Conservation (phyloP, 208 protist genomes). For the Balamuthia mandrillaris region DNA sequence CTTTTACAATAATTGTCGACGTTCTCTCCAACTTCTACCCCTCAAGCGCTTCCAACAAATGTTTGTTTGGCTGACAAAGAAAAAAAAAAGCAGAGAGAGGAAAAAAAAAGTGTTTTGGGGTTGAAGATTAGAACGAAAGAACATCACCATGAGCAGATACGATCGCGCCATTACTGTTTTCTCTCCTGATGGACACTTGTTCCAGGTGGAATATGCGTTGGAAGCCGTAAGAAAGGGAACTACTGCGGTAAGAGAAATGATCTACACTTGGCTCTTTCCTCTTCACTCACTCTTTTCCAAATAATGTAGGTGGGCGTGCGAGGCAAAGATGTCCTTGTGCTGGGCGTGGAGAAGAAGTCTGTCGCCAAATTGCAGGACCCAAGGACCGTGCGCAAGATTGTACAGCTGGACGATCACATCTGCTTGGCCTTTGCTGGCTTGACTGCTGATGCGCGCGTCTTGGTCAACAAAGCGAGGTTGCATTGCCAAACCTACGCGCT, state of each 20-base stretch:
- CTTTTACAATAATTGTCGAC: neutral
- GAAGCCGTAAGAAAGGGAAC: slow-evolving; percentile 98
- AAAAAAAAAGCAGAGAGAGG: neutral
- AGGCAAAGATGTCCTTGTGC: slow-evolving; percentile 83
- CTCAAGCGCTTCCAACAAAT: no score
- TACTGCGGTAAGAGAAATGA: slow-evolving; percentile 75
- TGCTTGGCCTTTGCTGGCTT: slow-evolving; percentile 96
- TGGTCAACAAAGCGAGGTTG: slow-evolving; percentile 95
- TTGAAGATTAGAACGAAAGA: neutral
- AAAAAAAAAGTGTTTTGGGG: neutral
- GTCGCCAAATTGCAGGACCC: slow-evolving; percentile 95
- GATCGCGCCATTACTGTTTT: slow-evolving; percentile 99
- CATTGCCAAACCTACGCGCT: slow-evolving; percentile 98
- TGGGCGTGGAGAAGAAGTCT: slow-evolving; percentile 97
- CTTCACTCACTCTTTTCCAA: neutral
- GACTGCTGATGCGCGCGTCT: slow-evolving; percentile 97
- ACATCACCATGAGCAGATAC: slow-evolving; percentile 81
- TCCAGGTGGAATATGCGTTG: slow-evolving; percentile 99
- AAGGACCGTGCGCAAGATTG: slow-evolving; percentile 97
- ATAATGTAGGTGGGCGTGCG: slow-evolving; percentile 67
- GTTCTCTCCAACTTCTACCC: no score
- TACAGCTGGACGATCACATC: slow-evolving; percentile 96
- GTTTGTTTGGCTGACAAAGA: neutral
- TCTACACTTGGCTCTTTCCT: neutral
- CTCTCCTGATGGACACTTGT: slow-evolving; percentile 99